phyloP scores from a whole-genome alignment of 352 stramenopile species.

The Blastocystis sp. region DNA sequence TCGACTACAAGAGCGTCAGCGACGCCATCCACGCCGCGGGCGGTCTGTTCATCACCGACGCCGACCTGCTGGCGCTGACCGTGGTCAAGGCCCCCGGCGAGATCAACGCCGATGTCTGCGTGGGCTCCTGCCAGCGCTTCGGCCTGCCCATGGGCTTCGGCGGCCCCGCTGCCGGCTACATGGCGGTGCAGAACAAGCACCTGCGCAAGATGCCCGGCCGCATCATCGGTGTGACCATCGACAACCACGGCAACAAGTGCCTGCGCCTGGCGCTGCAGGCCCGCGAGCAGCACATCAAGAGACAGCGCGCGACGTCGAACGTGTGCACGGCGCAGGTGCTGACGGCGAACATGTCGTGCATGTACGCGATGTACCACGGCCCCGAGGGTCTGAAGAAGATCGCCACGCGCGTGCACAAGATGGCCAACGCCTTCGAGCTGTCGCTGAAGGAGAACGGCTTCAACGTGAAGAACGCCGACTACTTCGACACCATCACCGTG shows the following conservation, averaged over 20 bases:
- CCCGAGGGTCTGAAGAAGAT: slow-evolving; percentile 90
- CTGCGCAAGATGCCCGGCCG: slow-evolving; percentile 92
- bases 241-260: slow-evolving; percentile 87
- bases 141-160: slow-evolving; percentile 98
- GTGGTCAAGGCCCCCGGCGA: slow-evolving; percentile 87
- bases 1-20: slow-evolving; percentile 81
- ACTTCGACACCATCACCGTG: slow-evolving; percentile 73
- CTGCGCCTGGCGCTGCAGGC: slow-evolving; percentile 99
- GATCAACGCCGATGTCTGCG: slow-evolving; percentile 92
- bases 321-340: slow-evolving; percentile 98
- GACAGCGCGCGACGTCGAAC: slow-evolving; percentile 97
- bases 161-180: slow-evolving; percentile 93
- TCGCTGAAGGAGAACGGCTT: slow-evolving; percentile 80
- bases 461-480: slow-evolving; percentile 71
- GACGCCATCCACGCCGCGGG: slow-evolving; percentile 79
- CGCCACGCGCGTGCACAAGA: slow-evolving; percentile 85
- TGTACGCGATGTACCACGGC: slow-evolving; percentile 96
- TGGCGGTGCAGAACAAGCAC: slow-evolving; percentile 91
- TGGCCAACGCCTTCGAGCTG: slow-evolving; percentile 82
- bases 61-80: slow-evolving; percentile 90
- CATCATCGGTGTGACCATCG: slow-evolving; percentile 96
- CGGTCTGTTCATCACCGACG: slow-evolving; percentile 89
- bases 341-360: slow-evolving; percentile 92
- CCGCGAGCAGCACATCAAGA: slow-evolving; percentile 94
- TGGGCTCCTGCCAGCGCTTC: slow-evolving; percentile 95